Evolutionary conservation across 164 flowering plant species (phyloP).

Genomic region (Aristolochia contorta): DNA sequence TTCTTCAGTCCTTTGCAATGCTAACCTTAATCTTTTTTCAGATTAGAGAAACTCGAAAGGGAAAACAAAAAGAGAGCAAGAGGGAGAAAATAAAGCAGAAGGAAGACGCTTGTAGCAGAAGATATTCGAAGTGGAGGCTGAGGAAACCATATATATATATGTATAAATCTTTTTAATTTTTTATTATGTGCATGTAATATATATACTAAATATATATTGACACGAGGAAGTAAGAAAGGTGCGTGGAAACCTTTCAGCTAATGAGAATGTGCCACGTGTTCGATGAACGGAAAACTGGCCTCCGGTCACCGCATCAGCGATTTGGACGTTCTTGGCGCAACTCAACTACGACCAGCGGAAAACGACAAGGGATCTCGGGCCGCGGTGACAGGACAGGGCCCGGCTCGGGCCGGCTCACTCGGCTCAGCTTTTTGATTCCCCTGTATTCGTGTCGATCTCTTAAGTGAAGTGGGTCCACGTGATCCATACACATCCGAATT

Average conservation of each 20-base stretch:
- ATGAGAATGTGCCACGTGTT: slow-evolving; percentile 12
- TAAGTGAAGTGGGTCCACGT: too few relatives aligned
- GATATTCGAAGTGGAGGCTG: slow-evolving; percentile 5
- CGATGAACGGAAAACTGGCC: slow-evolving; percentile 5
- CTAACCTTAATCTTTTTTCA: not conserved
- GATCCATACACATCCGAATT: too few relatives aligned
- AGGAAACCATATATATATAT: not conserved
- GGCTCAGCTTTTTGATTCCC: too few relatives aligned
- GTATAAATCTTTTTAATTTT: too few relatives aligned
- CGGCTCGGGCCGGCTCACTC: too few relatives aligned
- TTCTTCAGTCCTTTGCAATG: not conserved
- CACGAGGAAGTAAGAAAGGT: too few relatives aligned
- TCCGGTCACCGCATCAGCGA: slow-evolving; percentile 16
- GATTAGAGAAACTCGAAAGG: not conserved
- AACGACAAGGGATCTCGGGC: too few relatives aligned
- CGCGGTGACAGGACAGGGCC: too few relatives aligned
- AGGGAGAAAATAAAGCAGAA: not conserved
- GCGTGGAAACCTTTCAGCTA: not conserved
- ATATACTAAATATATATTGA: too few relatives aligned
- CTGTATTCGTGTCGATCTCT: too few relatives aligned
- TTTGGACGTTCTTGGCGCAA: slow-evolving; percentile 23
- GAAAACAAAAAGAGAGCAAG: too few relatives aligned
- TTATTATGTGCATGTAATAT: too few relatives aligned
- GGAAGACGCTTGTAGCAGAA: slow-evolving; percentile 16
- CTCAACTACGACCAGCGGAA: not conserved